A percentile compares a stretch with the other conserved stretches of the same genome.
These are phyloP conservation scores for Mortierella sp. DNA, from an alignment of 371 early-diverging fungal species.

Conservation along the genomic window DNA sequence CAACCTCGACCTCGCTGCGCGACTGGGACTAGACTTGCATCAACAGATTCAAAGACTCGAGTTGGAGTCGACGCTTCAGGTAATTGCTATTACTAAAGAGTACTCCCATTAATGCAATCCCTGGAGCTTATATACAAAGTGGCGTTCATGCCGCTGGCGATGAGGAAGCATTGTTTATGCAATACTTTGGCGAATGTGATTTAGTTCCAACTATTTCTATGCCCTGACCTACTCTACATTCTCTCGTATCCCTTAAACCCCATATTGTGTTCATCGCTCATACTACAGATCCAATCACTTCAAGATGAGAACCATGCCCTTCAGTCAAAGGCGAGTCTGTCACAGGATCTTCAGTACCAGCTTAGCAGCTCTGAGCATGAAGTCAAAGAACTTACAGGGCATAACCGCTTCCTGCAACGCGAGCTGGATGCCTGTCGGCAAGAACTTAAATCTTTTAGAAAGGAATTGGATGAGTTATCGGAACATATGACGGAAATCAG, in stretches of 20 bases:
- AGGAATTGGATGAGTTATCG: conserved; percentile 72
- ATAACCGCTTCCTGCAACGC: conserved; percentile 65
- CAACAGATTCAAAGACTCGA: conserved; percentile 74
- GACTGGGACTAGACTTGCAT: conserved; percentile 73
- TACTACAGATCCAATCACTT: conserved; percentile 60
- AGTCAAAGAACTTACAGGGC: conserved; percentile 54
- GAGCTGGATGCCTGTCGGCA: conserved; percentile 72
- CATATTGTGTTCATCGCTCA: conserved; percentile 17
- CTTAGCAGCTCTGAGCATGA: conserved; percentile 52
- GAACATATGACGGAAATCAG: conserved; percentile 77
- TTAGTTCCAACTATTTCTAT: background rate
- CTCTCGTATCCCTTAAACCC: background rate
- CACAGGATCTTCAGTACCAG: conserved; percentile 57
- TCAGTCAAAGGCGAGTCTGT: conserved; percentile 61
- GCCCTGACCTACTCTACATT: background rate
- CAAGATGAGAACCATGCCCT: conserved; percentile 70
- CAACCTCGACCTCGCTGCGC: conserved; percentile 76
- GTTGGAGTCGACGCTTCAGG: conserved; percentile 56
- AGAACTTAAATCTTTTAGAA: conserved; percentile 70
- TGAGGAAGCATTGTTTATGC: background rate
- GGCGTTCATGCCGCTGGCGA: background rate
- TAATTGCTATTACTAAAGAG: conserved; percentile 3
- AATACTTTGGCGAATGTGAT: background rate
- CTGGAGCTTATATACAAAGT: background rate
- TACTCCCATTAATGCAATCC: background rate